Percentiles rank a stretch among this genome's conserved stretches.
Evolutionary conservation across 257 asterid species (phyloP).

Genomic region (Henckelia pumila): DNA sequence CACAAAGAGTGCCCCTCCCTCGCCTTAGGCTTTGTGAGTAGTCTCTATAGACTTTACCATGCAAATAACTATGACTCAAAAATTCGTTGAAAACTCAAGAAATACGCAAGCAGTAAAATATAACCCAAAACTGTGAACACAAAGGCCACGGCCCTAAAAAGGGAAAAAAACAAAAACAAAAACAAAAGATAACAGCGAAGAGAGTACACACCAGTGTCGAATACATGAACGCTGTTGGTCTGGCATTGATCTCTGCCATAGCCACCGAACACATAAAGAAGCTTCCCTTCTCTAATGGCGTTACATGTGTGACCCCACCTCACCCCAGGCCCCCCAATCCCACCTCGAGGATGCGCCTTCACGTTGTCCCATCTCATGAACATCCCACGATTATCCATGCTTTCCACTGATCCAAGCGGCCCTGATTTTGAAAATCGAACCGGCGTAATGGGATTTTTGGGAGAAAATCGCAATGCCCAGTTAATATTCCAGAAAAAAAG

Average conservation of each 20-base stretch:
- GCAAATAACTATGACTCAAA: not conserved
- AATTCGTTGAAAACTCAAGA: constrained; percentile 10
- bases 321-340: constrained; percentile 73
- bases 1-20: not conserved
- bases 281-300: constrained; percentile 81
- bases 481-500: not conserved
- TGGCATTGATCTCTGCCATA: constrained; percentile 83
- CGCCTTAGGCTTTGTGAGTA: not conserved
- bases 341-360: constrained; percentile 46
- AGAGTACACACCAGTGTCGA: constrained; percentile 57
- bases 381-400: constrained; percentile 31
- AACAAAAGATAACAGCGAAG: constrained; percentile 2
- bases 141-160: not conserved
- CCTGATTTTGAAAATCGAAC: constrained; percentile 19
- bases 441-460: constrained; percentile 9
- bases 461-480: constrained; percentile 6
- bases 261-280: constrained; percentile 94
- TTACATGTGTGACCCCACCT: constrained; percentile 99
- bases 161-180: not conserved
- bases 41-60: too few species aligned
- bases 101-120: constrained; percentile 4
- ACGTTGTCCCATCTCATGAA: constrained; percentile 81
- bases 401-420: constrained; percentile 10
- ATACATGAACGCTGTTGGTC: constrained; percentile 85
- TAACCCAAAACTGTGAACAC: not conserved